These are phyloP conservation scores for Geosmithia flava DNA, from an alignment of 2,329 filamentous ascomycete genomes.

Conservation along the genomic window DNA sequence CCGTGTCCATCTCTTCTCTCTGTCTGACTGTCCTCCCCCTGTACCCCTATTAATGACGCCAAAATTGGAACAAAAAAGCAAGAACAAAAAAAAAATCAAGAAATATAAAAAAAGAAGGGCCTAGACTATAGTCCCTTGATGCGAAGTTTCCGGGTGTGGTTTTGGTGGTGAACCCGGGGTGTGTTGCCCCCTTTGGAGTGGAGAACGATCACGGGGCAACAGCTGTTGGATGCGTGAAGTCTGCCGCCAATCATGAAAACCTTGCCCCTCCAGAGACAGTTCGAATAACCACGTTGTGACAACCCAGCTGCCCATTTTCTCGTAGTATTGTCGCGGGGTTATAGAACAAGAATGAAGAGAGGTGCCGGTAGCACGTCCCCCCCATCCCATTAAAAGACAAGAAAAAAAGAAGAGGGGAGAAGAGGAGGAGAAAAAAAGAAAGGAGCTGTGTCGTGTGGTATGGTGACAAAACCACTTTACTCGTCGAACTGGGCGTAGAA, in stretches of 20 bases:
- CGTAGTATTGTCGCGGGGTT: neutral
- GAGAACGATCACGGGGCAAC: too few relatives aligned
- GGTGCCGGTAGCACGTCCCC: neutral
- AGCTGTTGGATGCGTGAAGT: too few relatives aligned
- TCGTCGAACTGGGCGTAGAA: conserved; percentile 38
- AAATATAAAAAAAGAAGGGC: neutral
- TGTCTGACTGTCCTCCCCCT: neutral
- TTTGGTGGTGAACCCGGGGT: too few relatives aligned
- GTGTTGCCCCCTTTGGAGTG: too few relatives aligned
- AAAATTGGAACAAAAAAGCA: neutral
- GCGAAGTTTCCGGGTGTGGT: neutral
- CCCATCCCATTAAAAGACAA: neutral
- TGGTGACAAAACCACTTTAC: neutral
- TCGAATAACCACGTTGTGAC: too few relatives aligned
- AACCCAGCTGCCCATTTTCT: too few relatives aligned
- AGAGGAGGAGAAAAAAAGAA: neutral
- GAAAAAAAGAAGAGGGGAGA: neutral
- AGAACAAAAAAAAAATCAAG: neutral
- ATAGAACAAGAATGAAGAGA: neutral
- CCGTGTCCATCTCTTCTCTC: neutral
- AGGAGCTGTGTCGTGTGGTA: too few relatives aligned
- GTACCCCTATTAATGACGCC: neutral
- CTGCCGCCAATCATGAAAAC: too few relatives aligned
- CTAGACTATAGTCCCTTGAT: conserved; percentile 3
- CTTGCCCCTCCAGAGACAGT: too few relatives aligned